Evolutionary conservation across 345 rosid species (phyloP).

Genomic region (Syzygium aqueum): DNA sequence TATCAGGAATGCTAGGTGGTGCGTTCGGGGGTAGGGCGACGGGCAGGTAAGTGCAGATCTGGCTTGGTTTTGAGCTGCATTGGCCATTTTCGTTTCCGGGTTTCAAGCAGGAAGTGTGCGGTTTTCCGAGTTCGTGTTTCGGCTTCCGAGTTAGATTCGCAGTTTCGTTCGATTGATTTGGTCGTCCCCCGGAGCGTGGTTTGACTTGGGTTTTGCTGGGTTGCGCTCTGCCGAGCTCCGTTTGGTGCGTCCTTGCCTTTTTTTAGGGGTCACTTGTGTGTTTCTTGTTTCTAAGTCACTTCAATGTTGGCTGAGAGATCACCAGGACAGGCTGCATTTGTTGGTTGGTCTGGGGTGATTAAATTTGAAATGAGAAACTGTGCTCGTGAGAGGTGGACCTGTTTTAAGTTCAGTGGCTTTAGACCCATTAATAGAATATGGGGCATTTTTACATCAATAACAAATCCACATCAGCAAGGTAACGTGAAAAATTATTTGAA

Average conservation of each 20-base stretch:
- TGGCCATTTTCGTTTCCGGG: neutral
- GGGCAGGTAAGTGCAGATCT: neutral
- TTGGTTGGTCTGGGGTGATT: neutral
- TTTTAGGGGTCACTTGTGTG: neutral
- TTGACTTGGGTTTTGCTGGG: neutral
- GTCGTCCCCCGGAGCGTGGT: neutral
- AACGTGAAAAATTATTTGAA: too few relatives aligned
- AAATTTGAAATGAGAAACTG: neutral
- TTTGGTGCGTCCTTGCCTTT: neutral
- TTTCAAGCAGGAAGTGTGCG: neutral
- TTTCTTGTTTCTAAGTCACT: neutral
- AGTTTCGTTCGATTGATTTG: neutral
- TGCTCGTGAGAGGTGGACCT: neutral
- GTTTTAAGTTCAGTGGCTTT: neutral
- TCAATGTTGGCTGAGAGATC: neutral
- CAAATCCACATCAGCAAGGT: too few relatives aligned
- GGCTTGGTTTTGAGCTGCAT: neutral
- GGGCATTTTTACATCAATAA: neutral
- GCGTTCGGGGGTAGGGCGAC: too few relatives aligned
- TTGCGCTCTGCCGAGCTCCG: neutral
- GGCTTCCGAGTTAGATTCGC: neutral
- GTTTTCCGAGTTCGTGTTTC: neutral
- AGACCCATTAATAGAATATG: neutral
- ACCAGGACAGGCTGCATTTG: neutral
- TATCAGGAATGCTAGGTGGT: neutral